A percentile compares a stretch with the other conserved stretches of the same genome.
These are phyloP conservation scores for Kalanchoe fedtschenkoi DNA, from an alignment of 164 flowering plant species.

Conservation along the genomic window DNA sequence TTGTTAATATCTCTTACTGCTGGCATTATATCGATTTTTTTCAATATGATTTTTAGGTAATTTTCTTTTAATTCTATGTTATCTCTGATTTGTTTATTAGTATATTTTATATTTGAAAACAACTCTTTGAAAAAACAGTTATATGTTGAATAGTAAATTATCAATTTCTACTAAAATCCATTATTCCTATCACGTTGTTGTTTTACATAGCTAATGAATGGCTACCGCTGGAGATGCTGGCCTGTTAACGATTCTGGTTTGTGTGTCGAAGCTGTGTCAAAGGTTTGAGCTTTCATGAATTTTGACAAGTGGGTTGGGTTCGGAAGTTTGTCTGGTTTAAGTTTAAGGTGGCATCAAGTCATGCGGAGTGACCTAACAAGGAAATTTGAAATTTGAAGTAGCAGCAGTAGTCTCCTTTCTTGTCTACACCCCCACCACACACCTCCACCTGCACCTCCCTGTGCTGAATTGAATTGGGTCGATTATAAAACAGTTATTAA, in stretches of 20 bases:
- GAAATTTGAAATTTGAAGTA: not conserved
- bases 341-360: not conserved
- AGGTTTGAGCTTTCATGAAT: not conserved
- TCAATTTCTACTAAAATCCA: no score
- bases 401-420: no score
- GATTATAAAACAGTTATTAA: not conserved
- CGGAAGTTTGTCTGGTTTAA: not conserved
- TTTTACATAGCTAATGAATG: not conserved
- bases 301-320: slow-evolving; percentile 1
- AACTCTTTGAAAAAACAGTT: no score
- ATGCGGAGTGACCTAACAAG: not conserved
- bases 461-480: no score
- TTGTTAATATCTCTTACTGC: not conserved
- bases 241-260: not conserved
- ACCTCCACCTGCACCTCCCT: no score
- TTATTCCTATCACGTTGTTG: not conserved
- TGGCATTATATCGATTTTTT: no score
- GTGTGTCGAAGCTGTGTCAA: not conserved
- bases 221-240: not conserved
- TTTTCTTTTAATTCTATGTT: no score
- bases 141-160: no score
- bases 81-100: no score
- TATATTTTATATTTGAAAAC: no score
- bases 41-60: no score
- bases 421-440: not conserved